These are phyloP conservation scores for Paecilomyces sp. DNA, from an alignment of 2,329 filamentous ascomycete genomes.

Conservation along the genomic window DNA sequence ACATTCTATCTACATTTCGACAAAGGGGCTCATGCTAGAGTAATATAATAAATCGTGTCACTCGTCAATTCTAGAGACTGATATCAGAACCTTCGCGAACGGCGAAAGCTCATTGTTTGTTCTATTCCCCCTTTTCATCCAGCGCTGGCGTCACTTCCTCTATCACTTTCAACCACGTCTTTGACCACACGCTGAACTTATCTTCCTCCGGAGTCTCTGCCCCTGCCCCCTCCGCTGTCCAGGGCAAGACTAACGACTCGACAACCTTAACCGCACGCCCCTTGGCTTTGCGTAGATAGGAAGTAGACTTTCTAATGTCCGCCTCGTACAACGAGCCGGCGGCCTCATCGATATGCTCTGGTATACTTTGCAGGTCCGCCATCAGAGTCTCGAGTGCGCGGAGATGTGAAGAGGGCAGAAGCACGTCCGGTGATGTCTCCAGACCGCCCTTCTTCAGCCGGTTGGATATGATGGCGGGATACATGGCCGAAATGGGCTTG, in stretches of 20 bases:
- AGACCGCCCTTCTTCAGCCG: constrained; percentile 29
- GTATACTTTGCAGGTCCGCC: constrained; percentile 26
- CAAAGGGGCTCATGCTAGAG: neutral
- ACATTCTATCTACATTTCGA: neutral
- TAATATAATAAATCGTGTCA: neutral
- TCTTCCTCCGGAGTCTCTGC: constrained; percentile 54
- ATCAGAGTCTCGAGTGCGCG: constrained; percentile 29
- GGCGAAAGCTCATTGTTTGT: neutral
- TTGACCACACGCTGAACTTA: constrained; percentile 72
- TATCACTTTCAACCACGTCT: constrained; percentile 45
- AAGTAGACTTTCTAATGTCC: constrained; percentile 25
- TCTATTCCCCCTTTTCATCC: constrained; percentile 5
- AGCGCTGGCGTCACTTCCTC: constrained; percentile 31
- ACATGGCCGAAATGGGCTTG: constrained; percentile 36
- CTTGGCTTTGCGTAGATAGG: constrained; percentile 24
- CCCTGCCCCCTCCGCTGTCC: constrained; percentile 55
- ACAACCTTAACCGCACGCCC: constrained; percentile 57
- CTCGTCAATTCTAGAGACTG: neutral
- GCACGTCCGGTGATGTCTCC: constrained; percentile 5
- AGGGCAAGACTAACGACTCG: constrained; percentile 65
- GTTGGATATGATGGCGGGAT: constrained; percentile 35
- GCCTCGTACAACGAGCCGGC: constrained; percentile 39
- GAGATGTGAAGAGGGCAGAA: constrained; percentile 9
- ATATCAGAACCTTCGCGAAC: neutral
- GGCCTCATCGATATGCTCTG: constrained; percentile 38